These are phyloP conservation scores for Kitagawia praeruptora DNA, from an alignment of 129 eudicot species.

Conservation along the genomic window DNA sequence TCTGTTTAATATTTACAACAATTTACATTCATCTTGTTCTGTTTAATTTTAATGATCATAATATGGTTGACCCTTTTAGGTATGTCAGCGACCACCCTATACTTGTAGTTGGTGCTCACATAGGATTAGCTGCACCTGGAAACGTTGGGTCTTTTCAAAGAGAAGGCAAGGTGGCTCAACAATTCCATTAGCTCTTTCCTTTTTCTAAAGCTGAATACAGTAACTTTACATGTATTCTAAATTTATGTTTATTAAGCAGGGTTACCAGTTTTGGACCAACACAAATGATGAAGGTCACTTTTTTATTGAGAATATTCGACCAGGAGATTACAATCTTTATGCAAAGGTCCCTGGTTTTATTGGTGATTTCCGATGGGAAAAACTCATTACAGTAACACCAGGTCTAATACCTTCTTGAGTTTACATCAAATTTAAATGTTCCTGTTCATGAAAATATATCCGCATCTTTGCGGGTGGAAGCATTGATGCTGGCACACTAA, in stretches of 20 bases:
- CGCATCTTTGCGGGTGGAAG: slow-evolving; percentile 19
- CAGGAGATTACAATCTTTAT: slow-evolving; percentile 47
- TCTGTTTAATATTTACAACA: background rate
- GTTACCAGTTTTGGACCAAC: slow-evolving; percentile 56
- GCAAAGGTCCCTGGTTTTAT: slow-evolving; percentile 59
- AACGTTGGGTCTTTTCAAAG: slow-evolving; percentile 53
- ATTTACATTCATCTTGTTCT: background rate
- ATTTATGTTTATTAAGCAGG: slow-evolving; percentile 18
- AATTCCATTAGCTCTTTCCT: background rate
- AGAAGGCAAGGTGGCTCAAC: slow-evolving; percentile 46
- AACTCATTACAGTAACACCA: slow-evolving; percentile 30
- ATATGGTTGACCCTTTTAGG: slow-evolving; percentile 15
- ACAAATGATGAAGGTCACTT: slow-evolving; percentile 37
- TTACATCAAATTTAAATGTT: background rate
- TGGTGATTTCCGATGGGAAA: slow-evolving; percentile 42
- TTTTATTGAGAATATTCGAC: slow-evolving; percentile 24
- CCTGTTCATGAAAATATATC: background rate
- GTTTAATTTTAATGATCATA: background rate
- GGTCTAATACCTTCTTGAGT: slow-evolving; percentile 24
- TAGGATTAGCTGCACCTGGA: slow-evolving; percentile 61
- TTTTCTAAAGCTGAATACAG: background rate
- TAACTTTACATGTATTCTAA: background rate
- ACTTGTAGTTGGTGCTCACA: slow-evolving; percentile 41
- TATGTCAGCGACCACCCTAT: slow-evolving; percentile 21
- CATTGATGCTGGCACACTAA: slow-evolving; percentile 44